Conservation (phyloP, 2,329 filamentous ascomycete species). For the Pseudogymnoascus destructans region DNA sequence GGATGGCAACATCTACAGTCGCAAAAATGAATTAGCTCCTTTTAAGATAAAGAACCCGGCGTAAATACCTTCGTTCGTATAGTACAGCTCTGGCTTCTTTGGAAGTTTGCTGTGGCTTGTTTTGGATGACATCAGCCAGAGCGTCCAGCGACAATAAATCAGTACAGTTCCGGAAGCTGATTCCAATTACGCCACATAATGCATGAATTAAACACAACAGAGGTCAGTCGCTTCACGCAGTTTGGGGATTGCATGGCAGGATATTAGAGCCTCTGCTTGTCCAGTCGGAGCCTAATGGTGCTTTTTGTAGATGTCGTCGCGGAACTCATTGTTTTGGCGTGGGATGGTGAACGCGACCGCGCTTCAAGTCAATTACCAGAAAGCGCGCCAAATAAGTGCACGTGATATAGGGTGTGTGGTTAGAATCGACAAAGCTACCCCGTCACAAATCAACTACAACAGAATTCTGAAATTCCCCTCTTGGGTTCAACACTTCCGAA, state of each 20-base stretch:
- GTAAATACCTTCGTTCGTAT: constrained; percentile 46
- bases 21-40: not conserved
- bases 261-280: not conserved
- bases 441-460: not conserved
- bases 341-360: not conserved
- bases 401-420: not conserved
- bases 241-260: not conserved
- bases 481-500: not conserved
- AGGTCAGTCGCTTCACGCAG: not conserved
- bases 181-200: constrained; percentile 7
- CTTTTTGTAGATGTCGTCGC: not conserved
- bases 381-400: not conserved
- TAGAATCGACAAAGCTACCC: not conserved
- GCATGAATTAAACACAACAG: not conserved
- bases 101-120: not conserved
- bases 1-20: constrained; percentile 56
- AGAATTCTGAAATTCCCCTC: not conserved
- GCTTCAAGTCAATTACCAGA: not conserved
- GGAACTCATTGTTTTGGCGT: not conserved
- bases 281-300: not conserved
- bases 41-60: not conserved
- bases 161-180: constrained; percentile 3
- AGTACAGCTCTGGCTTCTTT: constrained; percentile 31
- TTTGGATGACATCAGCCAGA: constrained; percentile 9
- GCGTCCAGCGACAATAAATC: not conserved